Conservation (phyloP, 2,329 filamentous ascomycete species). For the Elsinoe batatas region DNA sequence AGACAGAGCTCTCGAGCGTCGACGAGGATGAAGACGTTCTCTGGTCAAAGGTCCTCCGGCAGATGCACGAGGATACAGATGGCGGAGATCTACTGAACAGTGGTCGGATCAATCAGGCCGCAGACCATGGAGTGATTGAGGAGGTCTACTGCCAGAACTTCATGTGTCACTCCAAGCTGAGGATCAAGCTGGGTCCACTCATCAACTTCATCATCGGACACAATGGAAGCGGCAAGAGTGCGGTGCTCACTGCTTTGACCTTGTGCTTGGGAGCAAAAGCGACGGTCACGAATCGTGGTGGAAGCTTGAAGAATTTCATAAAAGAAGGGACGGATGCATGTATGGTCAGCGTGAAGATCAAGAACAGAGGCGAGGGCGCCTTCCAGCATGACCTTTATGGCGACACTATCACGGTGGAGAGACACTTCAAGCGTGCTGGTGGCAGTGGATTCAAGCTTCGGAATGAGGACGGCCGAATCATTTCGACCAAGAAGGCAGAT, state of each 20-base stretch:
- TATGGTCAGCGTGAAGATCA: conserved; percentile 72
- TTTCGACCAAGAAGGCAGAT: conserved; percentile 77
- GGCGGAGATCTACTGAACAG: conserved; percentile 22
- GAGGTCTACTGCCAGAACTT: conserved; percentile 83
- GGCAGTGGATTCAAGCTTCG: conserved; percentile 81
- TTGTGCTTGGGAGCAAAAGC: conserved; percentile 93
- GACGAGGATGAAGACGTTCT: conserved; percentile 22
- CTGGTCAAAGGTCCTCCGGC: conserved; percentile 15
- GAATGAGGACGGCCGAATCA: conserved; percentile 54
- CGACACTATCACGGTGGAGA: conserved; percentile 78
- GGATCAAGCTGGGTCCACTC: conserved; percentile 77
- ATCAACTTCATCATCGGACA: conserved; percentile 98
- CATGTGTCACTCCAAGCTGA: conserved; percentile 83
- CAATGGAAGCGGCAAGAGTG: conserved; percentile 96
- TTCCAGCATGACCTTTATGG: conserved; percentile 79
- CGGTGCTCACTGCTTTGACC: conserved; percentile 83
- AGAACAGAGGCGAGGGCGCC: conserved; percentile 77
- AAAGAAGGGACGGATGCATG: conserved; percentile 73
- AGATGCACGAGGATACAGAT: conserved; percentile 6
- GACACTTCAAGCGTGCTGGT: conserved; percentile 68
- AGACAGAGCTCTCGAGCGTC: conserved; percentile 19
- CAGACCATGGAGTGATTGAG: conserved; percentile 80
- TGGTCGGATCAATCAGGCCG: conserved; percentile 54
- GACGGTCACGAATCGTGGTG: conserved; percentile 81
- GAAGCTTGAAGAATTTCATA: conserved; percentile 80